Base-by-base conservation (phyloP, 345 rosid species). In the Linum usitatissimum region DNA sequence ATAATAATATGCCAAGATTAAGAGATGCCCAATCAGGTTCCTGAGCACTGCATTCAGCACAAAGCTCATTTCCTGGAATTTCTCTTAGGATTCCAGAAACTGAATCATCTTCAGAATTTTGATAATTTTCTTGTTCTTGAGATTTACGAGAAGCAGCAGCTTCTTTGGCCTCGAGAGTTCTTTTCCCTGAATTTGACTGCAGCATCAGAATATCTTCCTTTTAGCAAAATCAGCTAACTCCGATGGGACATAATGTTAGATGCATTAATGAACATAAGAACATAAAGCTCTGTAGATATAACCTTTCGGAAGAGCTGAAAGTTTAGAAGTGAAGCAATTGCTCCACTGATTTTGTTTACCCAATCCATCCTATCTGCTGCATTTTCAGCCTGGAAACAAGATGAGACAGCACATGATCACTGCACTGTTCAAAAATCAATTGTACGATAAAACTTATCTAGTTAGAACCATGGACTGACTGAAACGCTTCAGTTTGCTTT, bases 1-100 rank as follows among this genome's bases (percentile, higher is more conserved):
- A 90, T 66, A 90, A 67, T 53, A 90, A 75, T 64, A 87, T 80
- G 55, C 95, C 95, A 73, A 90, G 95, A 81, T 90, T 90, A 61
- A 90, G 84, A 9, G 95, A 87, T 56, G 95, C 97, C 97, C 97
- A 90, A 68, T 86, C 89, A 10, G 97, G 95, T 21, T 78, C 88
- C 67, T 78, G 78, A 60, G 87, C 80, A 73, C 79, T 65, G 76
- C 97, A 90, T 68, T 90, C 95, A 68, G 87, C 97, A 79, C 97
- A 90, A 57, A 71, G 55, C 63, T 81, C 74, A 69, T 90, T 90
- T 73, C 97, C 97, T 42, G 88, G 82, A 80, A 90, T 84, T 63
- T 64, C 68, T 78, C 83, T 82, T 17, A 90, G 84, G 67, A 72
- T 65, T 3, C 57, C 18, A 61, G 78, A 71, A 57, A 82, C 88